phyloP scores from a whole-genome alignment of 257 asterid genomes.

The Cordia subcordata region DNA sequence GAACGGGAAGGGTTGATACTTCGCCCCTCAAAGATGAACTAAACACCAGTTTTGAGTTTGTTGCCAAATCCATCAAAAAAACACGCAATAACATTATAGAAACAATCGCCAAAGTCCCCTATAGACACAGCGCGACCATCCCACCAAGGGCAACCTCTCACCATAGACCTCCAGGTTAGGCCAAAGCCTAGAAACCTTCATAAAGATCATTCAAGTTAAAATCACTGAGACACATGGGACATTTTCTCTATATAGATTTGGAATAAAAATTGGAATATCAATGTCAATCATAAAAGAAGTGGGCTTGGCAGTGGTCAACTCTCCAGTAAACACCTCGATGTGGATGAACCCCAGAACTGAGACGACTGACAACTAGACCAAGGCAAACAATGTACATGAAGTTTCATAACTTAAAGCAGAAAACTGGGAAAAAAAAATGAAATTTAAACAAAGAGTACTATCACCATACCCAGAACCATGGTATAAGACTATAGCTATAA shows the following conservation, averaged over 20 bases:
- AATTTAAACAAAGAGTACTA: no score
- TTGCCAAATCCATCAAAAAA: conserved; percentile 60
- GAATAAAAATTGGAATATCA: conserved; percentile 15
- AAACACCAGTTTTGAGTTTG: conserved; percentile 57
- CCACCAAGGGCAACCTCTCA: conserved; percentile 67
- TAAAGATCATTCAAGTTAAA: conserved; percentile 50
- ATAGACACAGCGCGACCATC: conserved; percentile 47
- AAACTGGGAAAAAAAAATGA: background rate
- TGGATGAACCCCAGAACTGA: conserved; percentile 13
- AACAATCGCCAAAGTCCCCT: conserved; percentile 52
- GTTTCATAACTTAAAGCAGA: background rate
- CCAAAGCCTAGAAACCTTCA: conserved; percentile 62
- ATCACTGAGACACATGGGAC: conserved; percentile 33
- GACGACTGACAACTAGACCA: conserved; percentile 1
- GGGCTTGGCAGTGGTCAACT: conserved; percentile 4
- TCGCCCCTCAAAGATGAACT: conserved; percentile 61
- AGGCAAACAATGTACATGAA: background rate
- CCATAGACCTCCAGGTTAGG: conserved; percentile 59
- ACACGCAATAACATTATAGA: conserved; percentile 46
- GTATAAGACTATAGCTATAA: background rate
- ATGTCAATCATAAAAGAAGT: conserved; percentile 13
- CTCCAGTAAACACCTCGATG: conserved; percentile 11
- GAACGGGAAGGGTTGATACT: conserved; percentile 52
- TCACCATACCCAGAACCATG: background rate
- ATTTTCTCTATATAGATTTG: conserved; percentile 29